A percentile compares a stretch with the other conserved stretches of the same genome.
phyloP scores from a whole-genome alignment of 192 early-diverging fungal species.

The Ramicandelaber brevisporus region DNA sequence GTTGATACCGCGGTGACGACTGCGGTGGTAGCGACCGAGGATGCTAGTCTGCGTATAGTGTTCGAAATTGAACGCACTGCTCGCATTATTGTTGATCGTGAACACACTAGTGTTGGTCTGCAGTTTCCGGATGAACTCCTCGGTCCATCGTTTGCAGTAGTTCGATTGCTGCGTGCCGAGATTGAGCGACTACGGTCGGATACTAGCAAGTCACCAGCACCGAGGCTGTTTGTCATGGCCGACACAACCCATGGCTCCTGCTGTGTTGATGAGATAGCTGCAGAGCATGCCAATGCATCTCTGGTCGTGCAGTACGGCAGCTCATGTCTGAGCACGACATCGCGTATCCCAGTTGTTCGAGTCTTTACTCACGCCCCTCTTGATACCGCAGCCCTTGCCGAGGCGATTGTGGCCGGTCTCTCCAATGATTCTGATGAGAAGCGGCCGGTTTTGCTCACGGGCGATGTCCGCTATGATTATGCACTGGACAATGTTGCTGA shows the following conservation, averaged over 20 bases:
- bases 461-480: conserved; percentile 49
- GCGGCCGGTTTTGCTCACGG: conserved; percentile 32
- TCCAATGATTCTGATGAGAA: conserved; percentile 9
- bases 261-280: conserved; percentile 93
- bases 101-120: conserved; percentile 33
- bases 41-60: too few relatives aligned
- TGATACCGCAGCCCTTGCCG: conserved; percentile 28
- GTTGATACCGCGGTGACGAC: too few relatives aligned
- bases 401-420: conserved; percentile 15
- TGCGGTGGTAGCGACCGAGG: too few relatives aligned
- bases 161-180: conserved; percentile 18
- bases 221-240: conserved; percentile 50
- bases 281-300: conserved; percentile 63
- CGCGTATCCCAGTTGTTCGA: conserved; percentile 59
- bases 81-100: conserved; percentile 13
- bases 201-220: too few relatives aligned
- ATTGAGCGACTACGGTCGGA: too few relatives aligned
- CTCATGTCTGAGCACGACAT: conserved; percentile 64
- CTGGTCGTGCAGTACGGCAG: conserved; percentile 90
- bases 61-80: conserved; percentile 46
- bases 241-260: conserved; percentile 96
- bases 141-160: conserved; percentile 34
- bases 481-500: conserved; percentile 12
- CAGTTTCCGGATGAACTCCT: conserved; percentile 90
- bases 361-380: conserved; percentile 57